Base-by-base conservation (phyloP, 306 rosid genomes). In the Pterocarpus santalinus region DNA sequence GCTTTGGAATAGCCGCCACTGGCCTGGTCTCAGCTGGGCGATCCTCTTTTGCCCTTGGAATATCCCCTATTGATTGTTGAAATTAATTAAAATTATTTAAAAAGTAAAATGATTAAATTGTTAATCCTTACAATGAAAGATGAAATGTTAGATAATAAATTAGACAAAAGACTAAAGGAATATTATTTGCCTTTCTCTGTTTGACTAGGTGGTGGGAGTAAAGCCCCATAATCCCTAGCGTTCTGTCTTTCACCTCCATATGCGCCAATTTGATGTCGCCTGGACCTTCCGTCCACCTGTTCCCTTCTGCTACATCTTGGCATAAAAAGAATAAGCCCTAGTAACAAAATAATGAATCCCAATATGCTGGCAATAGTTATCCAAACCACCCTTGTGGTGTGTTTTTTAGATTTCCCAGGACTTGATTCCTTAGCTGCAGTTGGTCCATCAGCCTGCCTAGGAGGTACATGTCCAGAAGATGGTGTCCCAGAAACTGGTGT, bases 371-470 rank as follows among this genome's bases (percentile, higher is more conserved):
- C 92, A 86, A 93, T 81, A 66, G 97, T 79, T 92, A 96, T 88
- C 89, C 88, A 90, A 86, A 92, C 97, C 81, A 96, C 97, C 86
- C 84, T 91, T 83, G 85, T 91, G 35, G 88, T 87, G 73, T 60
- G 49, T 43, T 83, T 91, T 81, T 87, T 89, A 1, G 88, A 65
- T 67, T 84, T 88, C 82, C 90, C 92, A 72, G 97, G 70, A 35
- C 78, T 81, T 60, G 97, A 87, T 80, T 87, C 80, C 66, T 82
- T 84, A n/a, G 85, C 62, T 68, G 81, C 75, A 55, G 94, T 86
- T 58, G 98, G 97, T 76, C 91, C 97, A 80, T 90, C 89, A 61
- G 92, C 94, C 64, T 76, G 95, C 73, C 81, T 88, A 4, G 90
- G 69, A 77, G 97, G 91, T 53, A 87, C 76, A 12, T 16, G 81